Evolutionary conservation across 257 asterid species (phyloP).

Genomic region (Buddleja alternifolia): DNA sequence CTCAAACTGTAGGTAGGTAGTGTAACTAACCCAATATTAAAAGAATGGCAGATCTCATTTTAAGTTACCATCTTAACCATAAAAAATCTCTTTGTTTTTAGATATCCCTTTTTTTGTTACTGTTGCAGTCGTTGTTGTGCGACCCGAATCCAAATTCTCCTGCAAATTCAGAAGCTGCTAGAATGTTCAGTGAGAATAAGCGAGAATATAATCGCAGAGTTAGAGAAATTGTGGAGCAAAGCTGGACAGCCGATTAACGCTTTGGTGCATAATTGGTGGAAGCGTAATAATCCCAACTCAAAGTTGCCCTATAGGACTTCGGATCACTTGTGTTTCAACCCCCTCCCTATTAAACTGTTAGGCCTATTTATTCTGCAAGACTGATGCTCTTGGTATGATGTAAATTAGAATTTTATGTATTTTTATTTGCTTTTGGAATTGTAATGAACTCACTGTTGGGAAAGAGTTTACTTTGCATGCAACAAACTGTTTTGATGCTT

Average conservation of each 20-base stretch:
- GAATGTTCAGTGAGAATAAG: slow-evolving; percentile 79
- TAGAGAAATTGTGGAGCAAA: slow-evolving; percentile 80
- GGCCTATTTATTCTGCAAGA: slow-evolving; percentile 28
- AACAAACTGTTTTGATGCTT: no score
- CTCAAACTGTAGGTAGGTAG: no score
- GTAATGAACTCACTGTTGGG: slow-evolving; percentile 6
- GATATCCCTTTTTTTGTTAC: no score
- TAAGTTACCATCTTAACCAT: no score
- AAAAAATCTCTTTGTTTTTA: no score
- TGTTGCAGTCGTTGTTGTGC: slow-evolving; percentile 72
- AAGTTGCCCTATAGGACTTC: slow-evolving; percentile 17
- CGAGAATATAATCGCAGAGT: slow-evolving; percentile 81
- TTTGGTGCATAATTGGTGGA: neutral
- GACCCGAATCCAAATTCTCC: slow-evolving; percentile 94
- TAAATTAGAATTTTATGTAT: slow-evolving; percentile 26
- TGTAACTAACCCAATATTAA: no score
- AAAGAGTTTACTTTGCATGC: neutral
- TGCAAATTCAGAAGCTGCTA: slow-evolving; percentile 88
- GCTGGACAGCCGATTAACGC: slow-evolving; percentile 84
- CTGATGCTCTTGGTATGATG: slow-evolving; percentile 32
- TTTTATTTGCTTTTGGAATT: slow-evolving; percentile 8
- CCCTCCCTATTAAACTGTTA: slow-evolving; percentile 13
- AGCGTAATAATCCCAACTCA: slow-evolving; percentile 24
- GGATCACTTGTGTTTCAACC: slow-evolving; percentile 11
- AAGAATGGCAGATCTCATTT: no score